Evolutionary conservation across 306 rosid genomes (phyloP), one percentile per base, ranked within the genome.

Genomic region (Castanea sativa): DNA sequence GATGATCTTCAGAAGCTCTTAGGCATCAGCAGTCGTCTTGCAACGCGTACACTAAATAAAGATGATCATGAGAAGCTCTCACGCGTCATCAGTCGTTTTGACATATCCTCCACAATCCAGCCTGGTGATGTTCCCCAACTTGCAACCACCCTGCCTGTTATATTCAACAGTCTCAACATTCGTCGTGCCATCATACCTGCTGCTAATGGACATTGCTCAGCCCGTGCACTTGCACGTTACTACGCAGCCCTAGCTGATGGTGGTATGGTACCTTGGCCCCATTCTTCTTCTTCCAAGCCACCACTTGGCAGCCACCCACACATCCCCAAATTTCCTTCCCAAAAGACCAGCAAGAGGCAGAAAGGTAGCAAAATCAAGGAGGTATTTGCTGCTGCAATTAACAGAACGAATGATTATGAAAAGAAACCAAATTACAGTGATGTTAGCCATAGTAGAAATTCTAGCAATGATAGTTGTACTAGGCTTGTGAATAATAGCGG

Each of bases 171-270:
- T 82, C 89, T 93, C 45, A 81, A 91, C 55, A 80, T 76, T 74
- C 97, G 98, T 8, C 98, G 98, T 20, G 96, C 97, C 71, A 89
- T 90, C 77, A 91, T 96, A 85, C 99, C 99, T 32, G 90, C 98
- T 32, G 99, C 94, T 21, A 96, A 96, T 38, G 98, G 98, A 59
- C 99, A 96, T 76, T 73, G 91, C 88, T 90, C 99, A 68, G 99
- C 98, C 30, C 94, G 98, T 29, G 99, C 99, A 58, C 96, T 96
- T 55, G 98, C 98, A 35, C 94, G 99, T 33, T 96, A 91, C 59
- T 96, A 96, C 67, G 99, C 99, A 72, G 88, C 98, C 69, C 87
- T 96, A 29, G 98, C 84, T 52, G 91, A 90, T 69, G 93, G 93
- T 30, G 98, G 99, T 51, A 85, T 85, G 58, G 79, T 93, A 81